Evolutionary conservation across 2,329 filamentous ascomycete species (phyloP), one percentile per base, ranked within the genome.

Genomic region (Sclerotinia sclerotiorum): DNA sequence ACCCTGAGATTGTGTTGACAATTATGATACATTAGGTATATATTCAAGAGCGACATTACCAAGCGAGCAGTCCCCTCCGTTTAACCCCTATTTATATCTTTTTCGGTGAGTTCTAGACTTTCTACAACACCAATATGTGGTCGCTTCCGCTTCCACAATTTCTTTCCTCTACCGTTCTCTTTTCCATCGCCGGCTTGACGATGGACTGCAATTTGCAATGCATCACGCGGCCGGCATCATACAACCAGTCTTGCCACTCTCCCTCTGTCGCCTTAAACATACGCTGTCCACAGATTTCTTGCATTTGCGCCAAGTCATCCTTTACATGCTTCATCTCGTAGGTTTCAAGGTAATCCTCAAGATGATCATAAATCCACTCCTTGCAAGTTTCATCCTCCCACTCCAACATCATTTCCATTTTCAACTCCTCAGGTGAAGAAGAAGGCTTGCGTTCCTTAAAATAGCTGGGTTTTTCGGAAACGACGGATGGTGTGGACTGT

Each of bases 381-480:
- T 57, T 57, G 55, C 55, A 57, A 27, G 32, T 24, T n/a, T 57
- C 32, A n/a, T n/a, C 8, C 15, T 39, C 55, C 55, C 55, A 57
- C 5, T 39, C 19, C n/a, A 7, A n/a, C 32, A 57, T 57, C 55
- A 24, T 5, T 6, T 39, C 32, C n/a, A 39, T 17, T 35, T 39
- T 57, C 11, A 39, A 10, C 32, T 39, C 32, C 32, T 7, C 32
- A 57, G 55, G 55, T 32, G 10, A 3, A 15, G 32, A 56, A 21
- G 35, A 56, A 2, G 54, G 29, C 32, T 56, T 39, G 5, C 35
- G 29, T n/a, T n/a, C 54, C 54, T 15, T n/a, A 4, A 21, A 10
- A 56, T 3, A 17, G 29, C 15, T 17, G 13, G n/a, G 6, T 19
- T 24, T 11, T 39, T 39, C 5, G 21, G 3, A 17, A 35, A 27